These are phyloP conservation scores for Pezizomycotina sp. DNA, from an alignment of 2,329 filamentous ascomycete species.

Conservation along the genomic window DNA sequence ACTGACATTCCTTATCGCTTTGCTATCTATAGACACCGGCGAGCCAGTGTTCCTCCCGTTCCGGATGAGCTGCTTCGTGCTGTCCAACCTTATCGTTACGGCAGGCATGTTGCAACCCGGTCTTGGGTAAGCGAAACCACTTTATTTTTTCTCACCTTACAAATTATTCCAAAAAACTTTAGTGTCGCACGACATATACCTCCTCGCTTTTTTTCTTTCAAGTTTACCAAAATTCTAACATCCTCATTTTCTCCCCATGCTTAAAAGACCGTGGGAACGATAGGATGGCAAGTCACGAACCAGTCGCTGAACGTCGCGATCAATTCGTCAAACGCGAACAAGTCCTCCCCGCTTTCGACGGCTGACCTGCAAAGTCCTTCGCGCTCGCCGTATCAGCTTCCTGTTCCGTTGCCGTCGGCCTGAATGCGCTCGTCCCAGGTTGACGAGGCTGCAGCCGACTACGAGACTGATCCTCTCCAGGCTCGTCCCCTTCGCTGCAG, in stretches of 20 bases:
- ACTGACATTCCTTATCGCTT: too few species aligned
- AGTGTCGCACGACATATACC: slow-evolving; percentile 9
- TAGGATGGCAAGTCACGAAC: slow-evolving; percentile 90
- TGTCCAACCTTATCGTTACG: slow-evolving; percentile 87
- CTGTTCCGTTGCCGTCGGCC: slow-evolving; percentile 79
- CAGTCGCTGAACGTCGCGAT: slow-evolving; percentile 97
- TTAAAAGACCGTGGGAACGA: slow-evolving; percentile 41
- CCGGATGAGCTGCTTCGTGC: slow-evolving; percentile 88
- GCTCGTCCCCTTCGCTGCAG: slow-evolving; percentile 91
- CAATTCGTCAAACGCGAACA: slow-evolving; percentile 96
- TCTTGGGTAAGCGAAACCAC: slow-evolving; percentile 39
- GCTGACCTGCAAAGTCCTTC: slow-evolving; percentile 79
- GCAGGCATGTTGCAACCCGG: slow-evolving; percentile 92
- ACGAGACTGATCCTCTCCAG: slow-evolving; percentile 62
- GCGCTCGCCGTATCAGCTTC: slow-evolving; percentile 80
- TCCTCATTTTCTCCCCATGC: slow-evolving; percentile 2
- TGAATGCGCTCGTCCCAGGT: slow-evolving; percentile 73
- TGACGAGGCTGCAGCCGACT: slow-evolving; percentile 58
- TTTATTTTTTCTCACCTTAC: slow-evolving; percentile 2
- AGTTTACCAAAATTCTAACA: not conserved
- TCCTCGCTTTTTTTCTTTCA: slow-evolving; percentile 3
- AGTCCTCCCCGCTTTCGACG: slow-evolving; percentile 73
- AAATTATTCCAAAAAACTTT: not conserved
- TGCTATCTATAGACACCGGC: slow-evolving; percentile 54
- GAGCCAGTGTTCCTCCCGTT: slow-evolving; percentile 85